A percentile compares a stretch with the other conserved stretches of the same genome.
Evolutionary conservation across 1,284 basidiomycete genomes (phyloP).

Genomic region (Thecaphora thlaspeos): DNA sequence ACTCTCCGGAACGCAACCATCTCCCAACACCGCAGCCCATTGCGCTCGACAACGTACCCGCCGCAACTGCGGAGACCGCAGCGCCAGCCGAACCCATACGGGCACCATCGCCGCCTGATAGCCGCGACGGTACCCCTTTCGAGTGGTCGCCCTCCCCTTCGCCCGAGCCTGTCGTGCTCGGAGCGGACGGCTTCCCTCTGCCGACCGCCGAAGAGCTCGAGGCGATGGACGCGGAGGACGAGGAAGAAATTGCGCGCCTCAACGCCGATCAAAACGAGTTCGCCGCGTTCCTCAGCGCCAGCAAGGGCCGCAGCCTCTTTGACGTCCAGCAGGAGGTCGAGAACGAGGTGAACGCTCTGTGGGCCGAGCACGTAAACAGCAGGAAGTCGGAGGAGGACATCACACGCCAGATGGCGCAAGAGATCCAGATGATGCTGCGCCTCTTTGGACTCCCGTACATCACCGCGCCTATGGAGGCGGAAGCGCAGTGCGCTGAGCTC

Average conservation of each 20-base stretch:
- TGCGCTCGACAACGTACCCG: constrained; percentile 30
- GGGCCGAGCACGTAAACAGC: constrained; percentile 79
- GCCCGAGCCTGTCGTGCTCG: constrained; percentile 56
- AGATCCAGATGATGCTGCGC: constrained; percentile 81
- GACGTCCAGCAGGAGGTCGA: constrained; percentile 83
- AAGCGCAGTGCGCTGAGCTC: constrained; percentile 95
- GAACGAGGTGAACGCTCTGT: constrained; percentile 79
- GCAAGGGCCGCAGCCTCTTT: constrained; percentile 63
- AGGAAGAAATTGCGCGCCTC: constrained; percentile 38
- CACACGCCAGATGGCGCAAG: constrained; percentile 87
- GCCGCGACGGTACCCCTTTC: constrained; percentile 21
- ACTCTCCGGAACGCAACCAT: too few species aligned
- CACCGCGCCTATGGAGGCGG: constrained; percentile 96
- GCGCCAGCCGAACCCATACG: neutral
- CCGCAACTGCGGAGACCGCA: constrained; percentile 18
- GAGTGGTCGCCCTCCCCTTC: constrained; percentile 45
- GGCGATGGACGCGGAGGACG: constrained; percentile 70
- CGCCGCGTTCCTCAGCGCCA: constrained; percentile 82
- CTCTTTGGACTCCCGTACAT: constrained; percentile 97
- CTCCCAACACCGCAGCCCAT: neutral
- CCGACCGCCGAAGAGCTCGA: constrained; percentile 72
- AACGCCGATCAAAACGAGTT: constrained; percentile 68
- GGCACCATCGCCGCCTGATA: neutral
- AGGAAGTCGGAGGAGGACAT: constrained; percentile 93
- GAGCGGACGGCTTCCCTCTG: constrained; percentile 66